A percentile compares a stretch with the other conserved stretches of the same genome.
Evolutionary conservation across 345 rosid species (phyloP).

Genomic region (Pugionium dolabratum): DNA sequence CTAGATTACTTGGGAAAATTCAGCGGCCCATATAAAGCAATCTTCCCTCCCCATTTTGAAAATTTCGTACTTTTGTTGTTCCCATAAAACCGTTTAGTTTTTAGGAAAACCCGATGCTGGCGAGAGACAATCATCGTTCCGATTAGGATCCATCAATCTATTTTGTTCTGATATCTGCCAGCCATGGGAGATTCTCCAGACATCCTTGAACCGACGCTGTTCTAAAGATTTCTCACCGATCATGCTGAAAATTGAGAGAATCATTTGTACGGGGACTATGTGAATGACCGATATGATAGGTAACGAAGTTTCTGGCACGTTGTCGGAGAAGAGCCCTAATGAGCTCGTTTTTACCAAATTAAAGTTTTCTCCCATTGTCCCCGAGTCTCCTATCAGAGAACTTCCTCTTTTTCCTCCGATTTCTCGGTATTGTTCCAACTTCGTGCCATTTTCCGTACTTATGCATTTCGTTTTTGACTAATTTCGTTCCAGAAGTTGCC

Average conservation of each 20-base stretch:
- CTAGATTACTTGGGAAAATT: too few species aligned
- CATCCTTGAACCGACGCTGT: not conserved
- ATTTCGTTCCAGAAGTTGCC: constrained; percentile 3
- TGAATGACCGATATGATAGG: constrained; percentile 7
- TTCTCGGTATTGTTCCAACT: constrained; percentile 16
- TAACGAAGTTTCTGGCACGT: not conserved
- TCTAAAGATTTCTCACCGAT: constrained; percentile 20
- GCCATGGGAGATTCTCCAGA: constrained; percentile 3
- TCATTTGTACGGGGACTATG: not conserved
- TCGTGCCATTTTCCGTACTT: not conserved
- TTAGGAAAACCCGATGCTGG: not conserved
- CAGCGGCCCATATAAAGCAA: constrained; percentile 1
- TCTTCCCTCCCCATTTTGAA: constrained; percentile 12
- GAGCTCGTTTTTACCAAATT: constrained; percentile 51
- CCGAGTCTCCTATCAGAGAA: constrained; percentile 22
- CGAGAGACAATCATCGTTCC: constrained; percentile 8
- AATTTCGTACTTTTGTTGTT: not conserved
- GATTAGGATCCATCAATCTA: not conserved
- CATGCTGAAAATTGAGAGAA: not conserved
- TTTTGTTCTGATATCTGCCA: not conserved
- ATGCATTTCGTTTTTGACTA: constrained; percentile 20
- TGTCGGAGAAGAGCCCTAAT: constrained; percentile 39
- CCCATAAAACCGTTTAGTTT: not conserved
- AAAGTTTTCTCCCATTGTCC: constrained; percentile 38
- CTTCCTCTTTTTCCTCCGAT: constrained; percentile 23